Conservation (phyloP, 495 filamentous ascomycete genomes). For the Trichoderma orchidacearum region DNA sequence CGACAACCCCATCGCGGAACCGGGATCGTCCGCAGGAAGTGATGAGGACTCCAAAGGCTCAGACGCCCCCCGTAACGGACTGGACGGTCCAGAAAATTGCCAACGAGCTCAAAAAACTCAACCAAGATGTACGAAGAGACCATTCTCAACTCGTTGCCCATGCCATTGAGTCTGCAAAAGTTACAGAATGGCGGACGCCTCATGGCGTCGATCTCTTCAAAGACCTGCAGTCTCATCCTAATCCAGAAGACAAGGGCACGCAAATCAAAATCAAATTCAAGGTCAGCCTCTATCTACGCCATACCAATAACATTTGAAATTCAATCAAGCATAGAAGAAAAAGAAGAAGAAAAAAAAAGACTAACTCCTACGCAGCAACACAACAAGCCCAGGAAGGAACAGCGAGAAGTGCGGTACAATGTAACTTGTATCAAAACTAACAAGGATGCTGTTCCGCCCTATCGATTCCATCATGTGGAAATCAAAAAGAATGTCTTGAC, state of each 20-base stretch:
- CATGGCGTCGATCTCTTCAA: constrained; percentile 25
- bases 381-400: constrained; percentile 20
- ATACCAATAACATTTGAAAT: not conserved
- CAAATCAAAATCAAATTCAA: constrained; percentile 25
- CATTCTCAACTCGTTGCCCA: constrained; percentile 23
- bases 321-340: no score
- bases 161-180: constrained; percentile 23
- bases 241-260: constrained; percentile 5
- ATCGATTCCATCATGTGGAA: constrained; percentile 35
- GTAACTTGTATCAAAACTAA: constrained; percentile 25
- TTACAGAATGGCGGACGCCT: constrained; percentile 16
- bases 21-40: not conserved
- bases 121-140: constrained; percentile 18
- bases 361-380: constrained; percentile 14
- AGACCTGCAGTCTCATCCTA: constrained; percentile 16
- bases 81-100: constrained; percentile 24
- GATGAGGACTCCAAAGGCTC: constrained; percentile 11
- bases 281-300: constrained; percentile 11
- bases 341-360: no score
- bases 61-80: constrained; percentile 19
- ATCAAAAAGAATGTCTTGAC: constrained; percentile 34
- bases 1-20: not conserved
- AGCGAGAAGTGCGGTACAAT: constrained; percentile 15
- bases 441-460: constrained; percentile 23
- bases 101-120: constrained; percentile 12